These are phyloP conservation scores for Linum usitatissimum DNA, from an alignment of 345 rosid genomes.

Conservation along the genomic window DNA sequence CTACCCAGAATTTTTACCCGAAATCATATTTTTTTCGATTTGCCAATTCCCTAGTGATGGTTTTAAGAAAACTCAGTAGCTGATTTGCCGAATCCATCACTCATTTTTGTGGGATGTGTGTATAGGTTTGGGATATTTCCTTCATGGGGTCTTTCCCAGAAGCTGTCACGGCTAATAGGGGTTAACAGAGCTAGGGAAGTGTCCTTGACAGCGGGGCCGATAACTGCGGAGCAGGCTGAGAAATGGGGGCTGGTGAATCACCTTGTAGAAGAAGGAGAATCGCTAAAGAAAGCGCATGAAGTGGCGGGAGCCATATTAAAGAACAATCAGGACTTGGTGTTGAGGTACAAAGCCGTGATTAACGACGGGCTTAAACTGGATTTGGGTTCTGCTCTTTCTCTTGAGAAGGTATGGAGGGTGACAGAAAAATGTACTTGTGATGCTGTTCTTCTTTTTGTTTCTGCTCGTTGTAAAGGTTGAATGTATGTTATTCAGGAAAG, in stretches of 20 bases:
- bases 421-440: neutral
- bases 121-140: conserved; percentile 89
- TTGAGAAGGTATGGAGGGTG: conserved; percentile 55
- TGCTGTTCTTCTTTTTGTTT: neutral
- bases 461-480: neutral
- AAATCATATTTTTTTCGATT: no score
- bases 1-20: no score
- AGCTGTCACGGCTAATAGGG: conserved; percentile 70
- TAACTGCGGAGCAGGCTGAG: conserved; percentile 77
- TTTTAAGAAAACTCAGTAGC: no score
- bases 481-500: conserved; percentile 40
- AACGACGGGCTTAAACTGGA: conserved; percentile 76
- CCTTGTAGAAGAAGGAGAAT: conserved; percentile 60
- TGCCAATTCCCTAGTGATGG: no score
- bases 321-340: conserved; percentile 65
- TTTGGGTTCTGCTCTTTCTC: conserved; percentile 55
- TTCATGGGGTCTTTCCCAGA: conserved; percentile 95
- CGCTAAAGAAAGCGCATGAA: conserved; percentile 51
- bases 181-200: conserved; percentile 74
- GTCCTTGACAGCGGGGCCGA: conserved; percentile 49
- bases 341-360: conserved; percentile 62
- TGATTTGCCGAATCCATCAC: no score
- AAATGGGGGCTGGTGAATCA: conserved; percentile 75
- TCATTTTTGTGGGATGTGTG: neutral
- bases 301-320: conserved; percentile 58